Base-by-base conservation (phyloP, 2,329 filamentous ascomycete genomes). In the Trichophyton benhamiae region DNA sequence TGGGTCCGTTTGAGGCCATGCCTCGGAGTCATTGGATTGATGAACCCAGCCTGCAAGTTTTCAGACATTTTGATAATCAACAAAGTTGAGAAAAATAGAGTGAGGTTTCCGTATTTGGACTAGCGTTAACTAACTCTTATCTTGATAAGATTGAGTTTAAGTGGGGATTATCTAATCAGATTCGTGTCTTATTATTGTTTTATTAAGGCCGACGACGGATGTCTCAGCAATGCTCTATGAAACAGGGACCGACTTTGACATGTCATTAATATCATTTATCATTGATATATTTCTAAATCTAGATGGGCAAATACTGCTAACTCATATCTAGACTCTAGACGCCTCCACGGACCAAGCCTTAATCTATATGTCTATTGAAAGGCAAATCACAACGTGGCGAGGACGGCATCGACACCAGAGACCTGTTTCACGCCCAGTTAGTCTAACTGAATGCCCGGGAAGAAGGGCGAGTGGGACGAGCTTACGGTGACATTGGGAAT, bases 371-470 rank as follows among this genome's bases (percentile, higher is more conserved):
- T 41, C 30, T 41, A 41, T 20, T 42, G 53, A 38, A 38, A 7
- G 13, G n/a, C 46, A 49, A 60, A 66, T 72, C 72, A 76, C 65
- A 76, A 68, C 59, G 71, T 69, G 61, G 72, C 68, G 62, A 76
- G 68, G 63, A 77, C 71, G 62, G 70, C 67, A 36, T 74, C 72
- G 46, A 71, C 74, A 57, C 71, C 68, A 41, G 74, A 76, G 58
- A 76, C 73, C 74, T 75, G 60, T 57, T 57, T n/a, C 6, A 55
- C 2, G 22, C 3, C 11, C 6, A 5, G n/a, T 64, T 59, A 64
- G 60, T 27, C 36, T 38, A 7, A 5, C 2, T 33, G 25, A 38
- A 38, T 8, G 20, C 44, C 44, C 20, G 17, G 20, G 38, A 20
- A 11, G 5, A 30, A 27, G 5, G 8, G 41, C 17, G 5, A 15